Evolutionary conservation across 148 eudicot species (phyloP), one percentile per base, ranked within the genome.

Genomic region (Agrostemma githago): DNA sequence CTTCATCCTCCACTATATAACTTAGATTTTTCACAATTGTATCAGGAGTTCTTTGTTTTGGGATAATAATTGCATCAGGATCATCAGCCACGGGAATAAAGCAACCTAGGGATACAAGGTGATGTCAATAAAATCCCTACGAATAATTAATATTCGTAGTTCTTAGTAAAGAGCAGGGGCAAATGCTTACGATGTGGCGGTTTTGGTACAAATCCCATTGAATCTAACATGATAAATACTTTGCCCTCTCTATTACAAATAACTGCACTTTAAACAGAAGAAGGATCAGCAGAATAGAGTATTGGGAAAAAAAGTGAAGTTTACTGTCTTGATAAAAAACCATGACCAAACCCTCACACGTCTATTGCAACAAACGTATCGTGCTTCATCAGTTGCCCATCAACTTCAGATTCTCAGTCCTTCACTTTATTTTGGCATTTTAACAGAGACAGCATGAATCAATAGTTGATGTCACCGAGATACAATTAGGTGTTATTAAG

Each of bases 241-340:
- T 82, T 87, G 78, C 99, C 89, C 43, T 88, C 96, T 83, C 82
- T 90, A 84, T 92, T 95, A 79, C 97, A 95, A 72, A 92, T 83
- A 87, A 88, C 99, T 95, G 96, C 86, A 80, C 62, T 85, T 81
- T 70, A 84, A 83, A 79, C 78, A 77, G 59, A 75, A 80, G 71
- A 69, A 66, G 78, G 78, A 37, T 77, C 71, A 80, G 72, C 42
- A 34, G 60, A 79, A 43, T 67, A 41, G 74, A 44, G 62, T 38
- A 71, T 42, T 8, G 10, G 12, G 6, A 21, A 53, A 70, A 39
- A 66, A 9, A 4, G 20, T 14, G 11, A 9, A 74, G 16, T 44
- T 68, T 43, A 44, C 67, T 39, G 41, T 21, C 6, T 8, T 44
- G 17, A 60, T 34, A 48, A 12, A 37, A 66, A n/a, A 6, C 42